phyloP scores from a whole-genome alignment of 139 green algal species.

The Trebouxia sp. region DNA sequence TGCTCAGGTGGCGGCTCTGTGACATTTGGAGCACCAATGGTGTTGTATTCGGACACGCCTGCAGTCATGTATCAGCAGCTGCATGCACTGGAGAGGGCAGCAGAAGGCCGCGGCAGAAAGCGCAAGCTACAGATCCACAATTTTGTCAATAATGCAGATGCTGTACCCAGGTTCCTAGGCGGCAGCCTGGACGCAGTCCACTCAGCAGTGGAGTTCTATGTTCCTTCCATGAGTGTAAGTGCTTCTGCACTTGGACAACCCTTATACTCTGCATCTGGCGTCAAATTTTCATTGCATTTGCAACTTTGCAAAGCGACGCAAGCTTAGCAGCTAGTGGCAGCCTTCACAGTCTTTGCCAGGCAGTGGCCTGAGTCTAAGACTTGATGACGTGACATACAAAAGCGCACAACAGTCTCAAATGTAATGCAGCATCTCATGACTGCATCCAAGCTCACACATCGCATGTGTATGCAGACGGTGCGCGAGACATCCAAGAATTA shows the following conservation, averaged over 20 bases:
- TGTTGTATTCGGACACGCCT: constrained; percentile 27
- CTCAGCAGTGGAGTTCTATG: constrained; percentile 17
- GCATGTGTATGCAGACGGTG: constrained; percentile 21
- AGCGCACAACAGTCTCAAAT: too few relatives aligned
- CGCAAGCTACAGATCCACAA: constrained; percentile 36
- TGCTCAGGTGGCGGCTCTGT: constrained; percentile 36
- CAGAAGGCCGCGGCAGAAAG: constrained; percentile 23
- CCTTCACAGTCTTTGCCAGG: too few relatives aligned
- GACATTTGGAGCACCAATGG: constrained; percentile 40
- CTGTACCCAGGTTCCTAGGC: constrained; percentile 36
- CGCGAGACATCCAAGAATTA: constrained; percentile 4
- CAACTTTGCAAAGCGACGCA: too few relatives aligned
- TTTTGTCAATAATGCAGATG: constrained; percentile 40
- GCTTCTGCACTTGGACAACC: not conserved
- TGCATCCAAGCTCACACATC: too few relatives aligned
- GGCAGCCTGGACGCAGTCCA: constrained; percentile 34
- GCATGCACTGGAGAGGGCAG: constrained; percentile 13
- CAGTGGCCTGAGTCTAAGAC: too few relatives aligned
- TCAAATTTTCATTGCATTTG: not conserved
- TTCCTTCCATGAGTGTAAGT: constrained; percentile 20
- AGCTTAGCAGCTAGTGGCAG: too few relatives aligned
- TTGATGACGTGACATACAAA: too few relatives aligned
- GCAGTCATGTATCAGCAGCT: constrained; percentile 21
- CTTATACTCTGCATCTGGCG: not conserved
- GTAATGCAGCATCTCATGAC: too few relatives aligned